phyloP scores from a whole-genome alignment of 805 yeast species.

The Henningerozyma blattae region DNA sequence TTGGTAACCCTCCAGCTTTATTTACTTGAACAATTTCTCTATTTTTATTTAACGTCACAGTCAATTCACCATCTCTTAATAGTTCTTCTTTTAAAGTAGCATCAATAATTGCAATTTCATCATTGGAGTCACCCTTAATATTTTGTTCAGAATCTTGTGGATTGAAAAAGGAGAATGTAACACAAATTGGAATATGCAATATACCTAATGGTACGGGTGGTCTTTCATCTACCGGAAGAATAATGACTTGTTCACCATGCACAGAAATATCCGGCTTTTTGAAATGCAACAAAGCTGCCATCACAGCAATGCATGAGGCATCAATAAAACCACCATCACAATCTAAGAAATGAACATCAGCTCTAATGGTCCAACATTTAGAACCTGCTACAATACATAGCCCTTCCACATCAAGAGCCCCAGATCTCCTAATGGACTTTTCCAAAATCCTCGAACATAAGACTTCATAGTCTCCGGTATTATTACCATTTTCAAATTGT shows the following conservation, averaged over 20 bases:
- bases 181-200: constrained; percentile 81
- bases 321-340: constrained; percentile 92
- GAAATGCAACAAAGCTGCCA: constrained; percentile 75
- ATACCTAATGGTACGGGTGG: constrained; percentile 80
- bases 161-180: constrained; percentile 78
- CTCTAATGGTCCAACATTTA: constrained; percentile 84
- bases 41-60: constrained; percentile 80
- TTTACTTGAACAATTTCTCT: constrained; percentile 83
- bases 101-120: constrained; percentile 59
- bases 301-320: constrained; percentile 80
- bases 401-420: constrained; percentile 83
- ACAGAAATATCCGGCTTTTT: constrained; percentile 75
- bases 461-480: constrained; percentile 68
- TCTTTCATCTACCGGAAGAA: constrained; percentile 65
- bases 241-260: constrained; percentile 47
- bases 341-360: constrained; percentile 78
- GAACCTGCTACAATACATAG: constrained; percentile 84
- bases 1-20: constrained; percentile 82
- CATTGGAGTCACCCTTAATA: constrained; percentile 51
- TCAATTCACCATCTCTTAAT: constrained; percentile 64
- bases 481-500: constrained; percentile 59
- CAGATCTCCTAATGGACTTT: constrained; percentile 81
- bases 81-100: constrained; percentile 68
- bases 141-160: constrained; percentile 53
- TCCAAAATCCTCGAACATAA: constrained; percentile 74